Evolutionary conservation across 495 filamentous ascomycete species (phyloP).

Genomic region (Penicillium salamii): DNA sequence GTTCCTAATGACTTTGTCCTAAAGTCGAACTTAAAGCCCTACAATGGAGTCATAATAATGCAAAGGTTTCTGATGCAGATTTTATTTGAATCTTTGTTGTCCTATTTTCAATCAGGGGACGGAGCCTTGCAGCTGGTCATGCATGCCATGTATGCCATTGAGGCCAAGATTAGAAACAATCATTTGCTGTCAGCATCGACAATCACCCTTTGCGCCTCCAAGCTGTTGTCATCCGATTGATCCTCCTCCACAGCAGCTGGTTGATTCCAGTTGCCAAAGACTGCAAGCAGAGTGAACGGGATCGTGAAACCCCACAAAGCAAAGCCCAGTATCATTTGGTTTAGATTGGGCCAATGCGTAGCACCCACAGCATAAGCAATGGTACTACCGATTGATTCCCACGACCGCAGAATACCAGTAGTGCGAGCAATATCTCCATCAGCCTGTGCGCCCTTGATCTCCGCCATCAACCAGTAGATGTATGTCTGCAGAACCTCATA

Average conservation of each 20-base stretch:
- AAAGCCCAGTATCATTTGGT: conserved; percentile 20
- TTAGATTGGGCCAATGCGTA: conserved; percentile 17
- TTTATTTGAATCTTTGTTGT: too few relatives aligned
- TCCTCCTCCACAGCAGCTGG: not conserved
- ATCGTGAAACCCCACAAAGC: conserved; percentile 18
- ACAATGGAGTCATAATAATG: too few relatives aligned
- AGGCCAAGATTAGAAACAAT: not conserved
- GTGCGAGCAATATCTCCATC: conserved; percentile 48
- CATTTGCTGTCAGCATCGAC: not conserved
- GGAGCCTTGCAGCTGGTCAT: too few relatives aligned
- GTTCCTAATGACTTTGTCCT: too few relatives aligned
- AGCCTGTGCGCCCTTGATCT: conserved; percentile 19
- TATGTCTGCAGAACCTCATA: conserved; percentile 52
- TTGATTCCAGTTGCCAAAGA: conserved; percentile 18
- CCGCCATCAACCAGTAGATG: conserved; percentile 25
- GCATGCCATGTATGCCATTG: too few relatives aligned
- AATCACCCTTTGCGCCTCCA: conserved; percentile 15
- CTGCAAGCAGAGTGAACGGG: conserved; percentile 15
- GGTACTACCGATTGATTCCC: conserved; percentile 48
- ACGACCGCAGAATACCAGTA: conserved; percentile 46
- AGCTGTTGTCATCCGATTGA: conserved; percentile 8
- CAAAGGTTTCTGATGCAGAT: too few relatives aligned
- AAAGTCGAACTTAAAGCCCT: too few relatives aligned
- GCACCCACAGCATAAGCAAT: conserved; percentile 51
- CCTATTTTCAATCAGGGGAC: too few relatives aligned